Percentiles rank a stretch among this genome's conserved stretches.
Conservation (phyloP, 2,329 filamentous ascomycete genomes). For the Fonsecaea multimorphosa region DNA sequence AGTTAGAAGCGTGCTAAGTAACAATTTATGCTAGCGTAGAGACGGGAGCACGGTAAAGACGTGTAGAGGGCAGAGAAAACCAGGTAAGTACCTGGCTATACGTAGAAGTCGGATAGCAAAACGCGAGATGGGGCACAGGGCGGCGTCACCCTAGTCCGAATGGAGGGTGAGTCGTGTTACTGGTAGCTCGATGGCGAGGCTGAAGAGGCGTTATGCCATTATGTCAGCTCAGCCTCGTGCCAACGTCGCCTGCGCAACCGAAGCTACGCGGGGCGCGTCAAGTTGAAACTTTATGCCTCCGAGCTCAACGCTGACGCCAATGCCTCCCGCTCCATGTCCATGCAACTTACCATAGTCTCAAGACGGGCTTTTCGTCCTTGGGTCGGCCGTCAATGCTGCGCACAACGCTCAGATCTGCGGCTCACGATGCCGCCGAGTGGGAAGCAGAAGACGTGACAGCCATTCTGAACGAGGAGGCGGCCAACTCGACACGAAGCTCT, state of each 20-base stretch:
- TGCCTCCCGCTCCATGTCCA: neutral
- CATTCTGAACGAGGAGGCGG: constrained; percentile 32
- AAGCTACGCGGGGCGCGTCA: neutral
- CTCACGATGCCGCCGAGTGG: constrained; percentile 13
- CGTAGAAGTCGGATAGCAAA: too few species aligned
- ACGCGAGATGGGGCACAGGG: too few species aligned
- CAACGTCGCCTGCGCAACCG: constrained; percentile 6
- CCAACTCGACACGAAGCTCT: constrained; percentile 7
- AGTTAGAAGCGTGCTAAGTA: too few species aligned
- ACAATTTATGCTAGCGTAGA: too few species aligned
- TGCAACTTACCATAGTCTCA: neutral
- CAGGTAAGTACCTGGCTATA: too few species aligned
- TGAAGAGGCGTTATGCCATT: too few species aligned
- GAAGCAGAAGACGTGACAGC: constrained; percentile 26
- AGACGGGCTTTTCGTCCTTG: neutral
- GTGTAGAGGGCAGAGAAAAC: too few species aligned
- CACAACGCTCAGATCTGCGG: constrained; percentile 3
- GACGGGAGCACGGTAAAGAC: too few species aligned
- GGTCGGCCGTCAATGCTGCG: neutral
- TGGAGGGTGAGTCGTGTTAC: too few species aligned
- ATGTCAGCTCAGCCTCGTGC: neutral
- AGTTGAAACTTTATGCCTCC: neutral
- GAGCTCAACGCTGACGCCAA: neutral
- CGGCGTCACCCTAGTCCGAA: too few species aligned
- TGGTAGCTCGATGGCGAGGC: too few species aligned